phyloP scores from a whole-genome alignment of 257 asterid genomes.

The Plantago major region DNA sequence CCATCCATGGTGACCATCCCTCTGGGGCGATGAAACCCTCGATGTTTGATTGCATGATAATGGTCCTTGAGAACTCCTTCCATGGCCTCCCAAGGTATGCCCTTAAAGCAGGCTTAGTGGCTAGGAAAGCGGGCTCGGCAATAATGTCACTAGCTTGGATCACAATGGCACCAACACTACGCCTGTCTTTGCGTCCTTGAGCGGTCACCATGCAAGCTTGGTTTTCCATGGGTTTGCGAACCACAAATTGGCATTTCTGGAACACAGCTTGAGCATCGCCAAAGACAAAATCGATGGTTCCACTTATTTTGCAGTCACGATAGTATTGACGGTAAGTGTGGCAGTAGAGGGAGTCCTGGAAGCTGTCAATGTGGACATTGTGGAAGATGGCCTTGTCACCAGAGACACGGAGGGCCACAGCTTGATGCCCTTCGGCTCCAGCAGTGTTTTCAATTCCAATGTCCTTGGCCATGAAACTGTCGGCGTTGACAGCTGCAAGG shows the following conservation, averaged over 20 bases:
- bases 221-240: constrained; percentile 57
- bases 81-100: constrained; percentile 76
- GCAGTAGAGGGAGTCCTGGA: constrained; percentile 71
- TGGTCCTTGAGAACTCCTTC: constrained; percentile 72
- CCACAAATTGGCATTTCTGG: constrained; percentile 54
- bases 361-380: constrained; percentile 65
- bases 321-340: constrained; percentile 82
- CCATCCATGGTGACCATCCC: constrained; percentile 83
- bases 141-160: constrained; percentile 45
- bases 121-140: constrained; percentile 39
- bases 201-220: constrained; percentile 89
- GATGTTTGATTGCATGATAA: constrained; percentile 58
- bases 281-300: constrained; percentile 77
- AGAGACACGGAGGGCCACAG: constrained; percentile 69
- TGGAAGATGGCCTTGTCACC: constrained; percentile 51
- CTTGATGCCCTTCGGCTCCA: constrained; percentile 61
- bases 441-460: constrained; percentile 77
- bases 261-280: constrained; percentile 68
- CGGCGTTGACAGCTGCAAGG: constrained; percentile 50
- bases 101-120: constrained; percentile 17
- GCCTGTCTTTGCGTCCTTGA: constrained; percentile 67
- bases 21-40: constrained; percentile 48
- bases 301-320: constrained; percentile 55
- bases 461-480: constrained; percentile 59
- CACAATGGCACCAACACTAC: constrained; percentile 46